A percentile compares a stretch with the other conserved stretches of the same genome.
These are phyloP conservation scores for Taphrina wiesneri DNA, from an alignment of 1,139 yeast genomes.

Conservation along the genomic window DNA sequence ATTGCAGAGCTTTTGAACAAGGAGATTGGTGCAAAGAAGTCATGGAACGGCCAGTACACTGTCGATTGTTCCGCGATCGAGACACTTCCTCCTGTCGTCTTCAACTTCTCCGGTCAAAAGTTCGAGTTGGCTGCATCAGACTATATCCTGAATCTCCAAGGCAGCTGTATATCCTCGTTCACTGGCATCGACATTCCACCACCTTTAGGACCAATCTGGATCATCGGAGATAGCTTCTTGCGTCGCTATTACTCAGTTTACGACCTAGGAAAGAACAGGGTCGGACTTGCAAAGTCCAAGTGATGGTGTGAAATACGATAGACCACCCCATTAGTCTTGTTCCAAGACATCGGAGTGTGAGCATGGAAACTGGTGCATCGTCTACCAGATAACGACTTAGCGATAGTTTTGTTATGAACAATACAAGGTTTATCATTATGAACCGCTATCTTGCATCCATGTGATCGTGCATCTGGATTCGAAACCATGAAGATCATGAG, in stretches of 20 bases:
- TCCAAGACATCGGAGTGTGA: neutral
- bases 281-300: conserved; percentile 80
- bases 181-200: conserved; percentile 97
- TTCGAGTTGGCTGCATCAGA: conserved; percentile 85
- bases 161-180: conserved; percentile 92
- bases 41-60: conserved; percentile 96
- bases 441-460: no score
- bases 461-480: no score
- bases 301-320: conserved; percentile 41
- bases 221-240: conserved; percentile 94
- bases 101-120: conserved; percentile 84
- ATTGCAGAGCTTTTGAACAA: conserved; percentile 92
- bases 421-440: neutral
- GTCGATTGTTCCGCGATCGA: conserved; percentile 85
- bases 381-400: neutral
- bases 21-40: conserved; percentile 93
- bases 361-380: neutral
- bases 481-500: no score
- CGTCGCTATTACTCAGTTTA: conserved; percentile 92
- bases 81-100: conserved; percentile 82
- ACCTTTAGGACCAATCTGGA: conserved; percentile 94
- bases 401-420: neutral
- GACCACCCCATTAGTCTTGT: neutral
- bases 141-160: conserved; percentile 88
- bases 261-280: conserved; percentile 84